These are phyloP conservation scores for Turnera subulata DNA, from an alignment of 345 rosid species.

Conservation along the genomic window DNA sequence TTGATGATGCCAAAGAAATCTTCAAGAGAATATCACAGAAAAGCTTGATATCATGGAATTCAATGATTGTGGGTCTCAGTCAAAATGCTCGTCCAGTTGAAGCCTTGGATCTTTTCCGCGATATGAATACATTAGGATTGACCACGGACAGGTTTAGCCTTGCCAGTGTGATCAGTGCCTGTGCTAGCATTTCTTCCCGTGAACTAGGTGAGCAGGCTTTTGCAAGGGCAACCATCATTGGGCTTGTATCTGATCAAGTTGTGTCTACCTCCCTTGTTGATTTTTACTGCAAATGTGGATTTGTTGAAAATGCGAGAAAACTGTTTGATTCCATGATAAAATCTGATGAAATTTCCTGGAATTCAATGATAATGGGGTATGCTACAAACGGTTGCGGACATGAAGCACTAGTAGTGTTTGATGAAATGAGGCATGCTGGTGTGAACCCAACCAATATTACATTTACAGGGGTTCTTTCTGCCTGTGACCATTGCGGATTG, in stretches of 20 bases:
- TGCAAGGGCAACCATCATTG: constrained; percentile 49
- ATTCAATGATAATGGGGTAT: constrained; percentile 81
- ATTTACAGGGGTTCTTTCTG: constrained; percentile 59
- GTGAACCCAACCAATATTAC: constrained; percentile 50
- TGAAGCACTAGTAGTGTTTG: constrained; percentile 55
- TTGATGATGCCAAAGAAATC: constrained; percentile 61
- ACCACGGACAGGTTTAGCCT: constrained; percentile 63
- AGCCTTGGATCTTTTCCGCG: constrained; percentile 53
- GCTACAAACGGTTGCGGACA: constrained; percentile 74
- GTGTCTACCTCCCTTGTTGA: constrained; percentile 75
- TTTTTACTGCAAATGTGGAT: constrained; percentile 72
- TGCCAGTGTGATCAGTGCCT: constrained; percentile 63
- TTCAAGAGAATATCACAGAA: constrained; percentile 48
- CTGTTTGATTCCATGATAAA: constrained; percentile 52
- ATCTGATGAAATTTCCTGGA: constrained; percentile 71
- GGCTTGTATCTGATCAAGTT: constrained; percentile 54
- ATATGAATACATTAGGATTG: constrained; percentile 56
- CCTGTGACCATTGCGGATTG: constrained; percentile 83
- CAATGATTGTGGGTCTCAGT: constrained; percentile 66
- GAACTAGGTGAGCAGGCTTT: constrained; percentile 81
- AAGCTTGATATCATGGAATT: constrained; percentile 87
- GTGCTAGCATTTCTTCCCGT: constrained; percentile 57
- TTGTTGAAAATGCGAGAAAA: constrained; percentile 44
- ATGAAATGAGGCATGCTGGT: constrained; percentile 60
- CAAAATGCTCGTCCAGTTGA: constrained; percentile 70